Evolutionary conservation across 352 stramenopile genomes (phyloP), one percentile per base, ranked within the genome.

Genomic region (Thalassiosira allenii): DNA sequence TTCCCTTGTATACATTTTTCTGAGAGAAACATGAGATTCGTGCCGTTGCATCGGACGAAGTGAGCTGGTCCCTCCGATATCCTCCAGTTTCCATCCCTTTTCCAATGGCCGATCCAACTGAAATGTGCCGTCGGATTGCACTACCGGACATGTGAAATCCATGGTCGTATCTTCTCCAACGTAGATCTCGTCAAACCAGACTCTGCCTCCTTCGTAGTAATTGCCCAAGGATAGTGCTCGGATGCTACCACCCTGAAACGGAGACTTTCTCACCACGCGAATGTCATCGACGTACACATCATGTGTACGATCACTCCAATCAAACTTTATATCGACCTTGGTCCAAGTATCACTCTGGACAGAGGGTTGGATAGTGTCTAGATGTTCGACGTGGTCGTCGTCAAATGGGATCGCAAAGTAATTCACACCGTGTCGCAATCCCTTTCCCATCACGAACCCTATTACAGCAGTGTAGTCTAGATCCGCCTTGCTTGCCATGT

Each of bases 101-200:
- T 91, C 77, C 4, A 76, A 61, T n/a, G 91, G 91, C 44, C 88
- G 75, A 17, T 79, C 30, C 54, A 87, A 81, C 40, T 84, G 17
- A 14, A 73, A 29, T 34, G 70, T 70, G 20, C 88, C 90, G 40
- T 77, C 51, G 3, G 81, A 20, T 34, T 81, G 77, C 33, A 86
- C 62, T 54, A 68, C 14, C 2, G 97, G 96, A 77, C 96, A 98
- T 4, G 77, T 76, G 65, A 98, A 98, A 3, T 83, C 87, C 76
- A 97, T 92, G n/a, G 96, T 86, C 69, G 95, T 94, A 67, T 98
- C 95, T 3, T 94, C 81, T 17, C 97, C 97, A 2, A 98, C 90
- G 80, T 97, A 98, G 37, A 99, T 93, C 72, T 99, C 97, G 84
- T 99, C 97, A 90, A 97, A 98, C 95, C 96, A 98, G 14, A 89